phyloP scores from a whole-genome alignment of 257 asterid genomes.

The Penstemon davidsonii region DNA sequence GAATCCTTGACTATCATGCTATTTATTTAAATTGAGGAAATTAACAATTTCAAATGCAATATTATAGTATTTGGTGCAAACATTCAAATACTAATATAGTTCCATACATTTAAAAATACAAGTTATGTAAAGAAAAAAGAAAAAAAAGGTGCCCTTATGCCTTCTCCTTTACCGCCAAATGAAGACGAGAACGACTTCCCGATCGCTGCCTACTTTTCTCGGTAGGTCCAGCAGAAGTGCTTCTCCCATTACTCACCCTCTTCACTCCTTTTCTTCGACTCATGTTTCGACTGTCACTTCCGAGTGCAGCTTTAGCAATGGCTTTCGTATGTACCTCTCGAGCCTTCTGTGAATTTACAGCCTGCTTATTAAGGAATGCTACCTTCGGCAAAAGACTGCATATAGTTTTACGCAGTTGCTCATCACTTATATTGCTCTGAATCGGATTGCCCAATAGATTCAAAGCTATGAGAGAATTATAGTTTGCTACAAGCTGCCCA shows the following conservation, averaged over 20 bases:
- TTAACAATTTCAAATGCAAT: no score
- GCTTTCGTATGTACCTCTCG: slow-evolving; percentile 55
- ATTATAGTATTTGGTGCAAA: no score
- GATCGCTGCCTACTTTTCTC: slow-evolving; percentile 50
- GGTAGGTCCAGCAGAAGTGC: slow-evolving; percentile 38
- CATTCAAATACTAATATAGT: no score
- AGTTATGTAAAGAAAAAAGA: no score
- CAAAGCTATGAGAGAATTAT: slow-evolving; percentile 61
- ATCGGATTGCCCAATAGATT: slow-evolving; percentile 78
- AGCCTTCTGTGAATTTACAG: slow-evolving; percentile 57
- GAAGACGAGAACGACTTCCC: slow-evolving; percentile 36
- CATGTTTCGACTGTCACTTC: slow-evolving; percentile 39
- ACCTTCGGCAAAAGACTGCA: slow-evolving; percentile 71
- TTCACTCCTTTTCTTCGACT: slow-evolving; percentile 42
- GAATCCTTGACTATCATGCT: no score
- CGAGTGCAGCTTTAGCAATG: slow-evolving; percentile 65
- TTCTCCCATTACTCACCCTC: slow-evolving; percentile 42
- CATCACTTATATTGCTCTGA: slow-evolving; percentile 67
- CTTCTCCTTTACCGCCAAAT: slow-evolving; percentile 25
- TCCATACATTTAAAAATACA: no score
- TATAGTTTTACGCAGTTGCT: slow-evolving; percentile 57
- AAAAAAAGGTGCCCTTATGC: neutral
- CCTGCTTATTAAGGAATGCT: slow-evolving; percentile 62
- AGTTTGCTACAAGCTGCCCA: slow-evolving; percentile 87
- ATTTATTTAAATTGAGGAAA: no score